Percentiles rank a stretch among this genome's conserved stretches.
Conservation (phyloP, 441 rosid genomes). For the Pelargonium myrrhifolium region DNA sequence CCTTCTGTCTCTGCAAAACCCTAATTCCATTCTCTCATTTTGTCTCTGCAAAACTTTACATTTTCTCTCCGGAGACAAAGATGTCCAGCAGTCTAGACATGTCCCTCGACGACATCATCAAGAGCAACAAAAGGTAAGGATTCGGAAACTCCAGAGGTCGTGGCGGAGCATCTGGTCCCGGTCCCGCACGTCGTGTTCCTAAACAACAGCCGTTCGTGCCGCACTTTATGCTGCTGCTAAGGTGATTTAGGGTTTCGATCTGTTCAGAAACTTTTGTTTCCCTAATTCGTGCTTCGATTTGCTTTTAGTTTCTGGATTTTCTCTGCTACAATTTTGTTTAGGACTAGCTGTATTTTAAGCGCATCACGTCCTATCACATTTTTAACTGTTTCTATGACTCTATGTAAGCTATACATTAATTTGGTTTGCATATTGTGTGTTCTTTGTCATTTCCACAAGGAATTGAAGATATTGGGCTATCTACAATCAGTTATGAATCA, state of each 20-base stretch:
- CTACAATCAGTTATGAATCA: background rate
- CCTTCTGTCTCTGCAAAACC: no score
- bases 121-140: conserved; percentile 61
- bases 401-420: no score
- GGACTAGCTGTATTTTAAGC: no score
- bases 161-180: conserved; percentile 59
- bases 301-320: conserved; percentile 14
- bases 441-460: no score
- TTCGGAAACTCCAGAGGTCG: conserved; percentile 46
- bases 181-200: conserved; percentile 63
- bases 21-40: no score
- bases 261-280: background rate
- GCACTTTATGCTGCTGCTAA: conserved; percentile 54
- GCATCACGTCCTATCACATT: no score
- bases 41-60: background rate
- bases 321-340: conserved; percentile 19
- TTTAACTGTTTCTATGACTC: no score
- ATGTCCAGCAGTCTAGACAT: conserved; percentile 85
- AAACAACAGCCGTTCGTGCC: conserved; percentile 53
- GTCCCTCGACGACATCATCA: conserved; percentile 92
- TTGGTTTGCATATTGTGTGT: no score
- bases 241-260: conserved; percentile 30
- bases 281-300: conserved; percentile 9
- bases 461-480: background rate
- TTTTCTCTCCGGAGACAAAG: background rate